phyloP scores from a whole-genome alignment of 345 rosid genomes.

The rapeseed (Brassica napus) region Da-Ae NC_063450.1:22070001-22070500 shows the following conservation, averaged over 20 bases:
- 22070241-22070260: conserved; percentile 37
- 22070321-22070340: conserved; percentile 32
- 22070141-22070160: conserved; percentile 41
- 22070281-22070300: conserved; percentile 39
- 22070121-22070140: conserved; percentile 59
- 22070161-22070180: conserved; percentile 56
- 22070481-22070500: conserved; percentile 24
- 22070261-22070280: conserved; percentile 46
- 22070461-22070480: background rate
- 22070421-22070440: conserved; percentile 26
- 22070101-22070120: conserved; percentile 52
- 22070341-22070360: conserved; percentile 31
- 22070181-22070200: conserved; percentile 54
- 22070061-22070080: conserved; percentile 22
- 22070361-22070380: conserved; percentile 34
- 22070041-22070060: conserved; percentile 26
- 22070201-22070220: conserved; percentile 40
- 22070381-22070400: conserved; percentile 35
- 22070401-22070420: conserved; percentile 37
- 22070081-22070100: conserved; percentile 24
- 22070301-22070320: conserved; percentile 40
- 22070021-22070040: conserved; percentile 28
- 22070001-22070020: conserved; percentile 13
- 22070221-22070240: conserved; percentile 50
- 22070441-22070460: background rate